Evolutionary conservation across 495 filamentous ascomycete species (phyloP).

Genomic region (Parmelia sp.): DNA sequence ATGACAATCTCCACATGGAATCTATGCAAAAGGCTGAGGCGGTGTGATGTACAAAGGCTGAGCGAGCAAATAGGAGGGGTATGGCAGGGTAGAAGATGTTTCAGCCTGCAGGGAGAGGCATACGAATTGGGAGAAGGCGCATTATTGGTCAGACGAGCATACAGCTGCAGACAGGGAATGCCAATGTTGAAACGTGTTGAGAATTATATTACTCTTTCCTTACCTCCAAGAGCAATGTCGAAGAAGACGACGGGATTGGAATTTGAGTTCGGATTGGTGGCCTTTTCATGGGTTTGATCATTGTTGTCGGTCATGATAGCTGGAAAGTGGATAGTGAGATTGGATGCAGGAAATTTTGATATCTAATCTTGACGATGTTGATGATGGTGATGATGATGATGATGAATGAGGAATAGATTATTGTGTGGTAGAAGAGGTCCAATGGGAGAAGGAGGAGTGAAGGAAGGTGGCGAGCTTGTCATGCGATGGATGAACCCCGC

Average conservation of each 20-base stretch:
- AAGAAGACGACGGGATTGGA: conserved; percentile 79
- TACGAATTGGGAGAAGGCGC: not conserved
- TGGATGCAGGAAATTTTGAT: not conserved
- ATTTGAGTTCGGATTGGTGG: no score
- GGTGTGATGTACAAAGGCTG: not conserved
- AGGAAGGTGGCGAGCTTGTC: no score
- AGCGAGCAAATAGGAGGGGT: not conserved
- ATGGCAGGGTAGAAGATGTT: not conserved
- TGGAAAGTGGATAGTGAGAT: not conserved
- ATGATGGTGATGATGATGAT: no score
- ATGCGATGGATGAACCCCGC: no score
- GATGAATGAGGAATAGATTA: no score
- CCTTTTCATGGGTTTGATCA: conserved; percentile 10
- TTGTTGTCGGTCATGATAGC: conserved; percentile 18
- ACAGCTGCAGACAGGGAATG: not conserved
- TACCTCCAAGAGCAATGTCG: conserved; percentile 86
- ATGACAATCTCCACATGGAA: not conserved
- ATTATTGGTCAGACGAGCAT: not conserved
- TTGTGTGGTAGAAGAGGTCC: not conserved
- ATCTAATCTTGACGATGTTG: not conserved
- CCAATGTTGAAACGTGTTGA: not conserved
- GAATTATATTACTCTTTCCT: conserved; percentile 26
- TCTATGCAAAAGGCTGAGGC: not conserved
- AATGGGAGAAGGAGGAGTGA: not conserved
- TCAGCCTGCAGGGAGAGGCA: not conserved